Evolutionary conservation across 805 yeast species (phyloP).

Genomic region (Kazachstania africana): DNA sequence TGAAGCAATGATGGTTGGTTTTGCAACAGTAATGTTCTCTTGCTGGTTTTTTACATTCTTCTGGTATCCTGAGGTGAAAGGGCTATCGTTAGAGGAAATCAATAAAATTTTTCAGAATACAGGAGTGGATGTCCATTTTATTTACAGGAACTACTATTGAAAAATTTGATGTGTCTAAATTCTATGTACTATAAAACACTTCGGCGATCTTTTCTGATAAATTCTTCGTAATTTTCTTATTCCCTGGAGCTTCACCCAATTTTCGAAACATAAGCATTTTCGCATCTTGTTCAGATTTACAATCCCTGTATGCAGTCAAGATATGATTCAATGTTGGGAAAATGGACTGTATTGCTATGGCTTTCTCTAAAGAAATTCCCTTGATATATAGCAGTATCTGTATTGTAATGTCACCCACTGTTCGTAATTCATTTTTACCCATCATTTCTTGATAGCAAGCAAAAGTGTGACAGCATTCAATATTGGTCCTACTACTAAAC

Average conservation of each 20-base stretch:
- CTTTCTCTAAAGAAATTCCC: conserved; percentile 81
- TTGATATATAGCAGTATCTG: conserved; percentile 65
- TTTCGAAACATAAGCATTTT: conserved; percentile 16
- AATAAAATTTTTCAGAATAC: conserved; percentile 29
- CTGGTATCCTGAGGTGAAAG: conserved; percentile 36
- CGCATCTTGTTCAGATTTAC: conserved; percentile 18
- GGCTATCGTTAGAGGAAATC: conserved; percentile 33
- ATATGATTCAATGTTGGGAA: conserved; percentile 61
- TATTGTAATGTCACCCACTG: conserved; percentile 66
- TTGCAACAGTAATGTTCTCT: conserved; percentile 23
- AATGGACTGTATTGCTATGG: conserved; percentile 56
- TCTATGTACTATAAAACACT: conserved; percentile 5
- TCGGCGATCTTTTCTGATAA: conserved; percentile 25
- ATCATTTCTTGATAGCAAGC: conserved; percentile 53
- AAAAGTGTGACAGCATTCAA: conserved; percentile 35
- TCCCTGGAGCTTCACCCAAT: conserved; percentile 24
- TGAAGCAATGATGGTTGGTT: conserved; percentile 26
- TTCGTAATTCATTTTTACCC: conserved; percentile 56
- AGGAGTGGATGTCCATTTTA: conserved; percentile 31
- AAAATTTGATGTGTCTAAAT: not conserved
- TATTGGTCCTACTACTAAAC: conserved; percentile 22
- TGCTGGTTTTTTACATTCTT: conserved; percentile 31
- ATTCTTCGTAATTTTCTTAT: conserved; percentile 22
- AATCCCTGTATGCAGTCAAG: conserved; percentile 18
- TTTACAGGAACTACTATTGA: conserved; percentile 23